A percentile compares a stretch with the other conserved stretches of the same genome.
These are phyloP conservation scores for Sesbania bispinosa DNA, from an alignment of 306 rosid genomes.

Conservation along the genomic window DNA sequence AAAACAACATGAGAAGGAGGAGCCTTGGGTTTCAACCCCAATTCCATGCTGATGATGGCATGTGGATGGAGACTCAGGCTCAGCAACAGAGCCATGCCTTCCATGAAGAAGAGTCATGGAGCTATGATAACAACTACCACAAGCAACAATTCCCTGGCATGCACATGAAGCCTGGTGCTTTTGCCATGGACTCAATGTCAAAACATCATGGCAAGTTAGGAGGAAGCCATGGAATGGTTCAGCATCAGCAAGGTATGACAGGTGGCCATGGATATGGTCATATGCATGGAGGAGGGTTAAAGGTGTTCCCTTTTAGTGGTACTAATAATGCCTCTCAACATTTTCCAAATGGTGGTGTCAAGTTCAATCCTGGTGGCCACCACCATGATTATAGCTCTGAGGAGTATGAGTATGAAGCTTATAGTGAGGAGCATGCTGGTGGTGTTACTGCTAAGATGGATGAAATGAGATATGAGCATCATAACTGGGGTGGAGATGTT, in stretches of 20 bases:
- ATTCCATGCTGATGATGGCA: conserved; percentile 22
- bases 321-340: not conserved
- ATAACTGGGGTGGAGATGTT: conserved; percentile 5
- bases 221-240: conserved; percentile 4
- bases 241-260: not conserved
- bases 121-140: not conserved
- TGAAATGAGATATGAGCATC: conserved; percentile 28
- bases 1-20: conserved; percentile 8
- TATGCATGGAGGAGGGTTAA: not conserved
- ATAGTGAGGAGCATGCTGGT: conserved; percentile 12
- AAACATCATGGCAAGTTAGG: conserved; percentile 2
- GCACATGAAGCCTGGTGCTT: conserved; percentile 7
- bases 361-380: conserved; percentile 8
- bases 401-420: conserved; percentile 14
- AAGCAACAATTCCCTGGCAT: conserved; percentile 17
- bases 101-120: conserved; percentile 26
- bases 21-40: conserved; percentile 29
- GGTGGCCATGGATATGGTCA: not conserved
- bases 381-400: not conserved
- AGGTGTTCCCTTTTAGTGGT: not conserved
- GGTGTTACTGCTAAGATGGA: conserved; percentile 6
- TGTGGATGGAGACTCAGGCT: conserved; percentile 14
- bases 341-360: not conserved
- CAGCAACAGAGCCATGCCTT: not conserved
- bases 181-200: not conserved